Base-by-base conservation (phyloP, 495 filamentous ascomycete species). In the Cenococcum geophilum region DNA sequence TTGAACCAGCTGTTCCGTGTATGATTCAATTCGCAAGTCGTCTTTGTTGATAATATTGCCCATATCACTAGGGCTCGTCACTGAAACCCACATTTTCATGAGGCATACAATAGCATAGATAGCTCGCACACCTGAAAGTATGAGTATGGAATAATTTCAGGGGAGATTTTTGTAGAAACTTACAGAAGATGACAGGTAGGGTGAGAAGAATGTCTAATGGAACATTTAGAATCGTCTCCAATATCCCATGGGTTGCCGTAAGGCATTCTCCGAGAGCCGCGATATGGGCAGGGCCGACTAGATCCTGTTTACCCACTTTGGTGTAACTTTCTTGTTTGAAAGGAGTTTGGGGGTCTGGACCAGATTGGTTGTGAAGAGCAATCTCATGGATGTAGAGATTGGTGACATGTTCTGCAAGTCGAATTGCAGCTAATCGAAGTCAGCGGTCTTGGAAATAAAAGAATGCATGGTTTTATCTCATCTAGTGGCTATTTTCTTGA, bases 321-420 rank as follows among this genome's bases (percentile, higher is more conserved):
- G 48, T 32, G 43, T 66, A 66, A 22, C 63, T 32, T 16, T 67
- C 66, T 4, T 36, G 25, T 1, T 60, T 52, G 20, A 63, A 68
- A 3, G 68, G 66, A 43, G 66, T 52, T 54, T 74, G 77, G 61
- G 82, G 80, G 56, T 88, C 83, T 4, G 88, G 84, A 5, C 80
- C 72, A 51, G 78, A 81, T 63, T 84, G 82, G 60, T 93, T 88
- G 21, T 92, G 86, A 67, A 95, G 81, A 1, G 86, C 85, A 53
- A 92, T 86, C 72, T 96, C 92, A 69, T 97, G 89, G 63, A 95
- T 83, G 65, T 92, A 96, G 1, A 96, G 76, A 59, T 80, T 86
- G 35, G 90, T 70, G 1, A 89, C 79, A 62, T 87, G 76, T 61
- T 85, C 84, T 50, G 78, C 78, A 47, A 89, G 72, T 59, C 76